A percentile compares a stretch with the other conserved stretches of the same genome.
Evolutionary conservation across 75 land plant species (phyloP).

Genomic region (Chamaecyparis obtusa): DNA sequence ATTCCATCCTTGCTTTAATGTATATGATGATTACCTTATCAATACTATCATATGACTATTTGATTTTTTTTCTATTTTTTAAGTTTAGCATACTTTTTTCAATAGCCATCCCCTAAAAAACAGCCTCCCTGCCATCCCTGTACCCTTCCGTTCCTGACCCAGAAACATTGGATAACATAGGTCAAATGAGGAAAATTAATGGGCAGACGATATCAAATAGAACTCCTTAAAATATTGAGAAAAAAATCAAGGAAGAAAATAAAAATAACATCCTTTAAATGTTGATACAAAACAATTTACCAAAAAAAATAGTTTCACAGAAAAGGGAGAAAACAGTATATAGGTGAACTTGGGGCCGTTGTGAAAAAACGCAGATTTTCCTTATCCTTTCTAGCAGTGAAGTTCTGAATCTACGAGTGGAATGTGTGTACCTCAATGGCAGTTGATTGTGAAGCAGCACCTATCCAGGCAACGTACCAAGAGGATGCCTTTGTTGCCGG

Average conservation of each 20-base stretch:
- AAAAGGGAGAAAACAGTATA: background rate
- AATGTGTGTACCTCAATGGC: constrained; percentile 67
- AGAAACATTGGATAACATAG: too few species aligned
- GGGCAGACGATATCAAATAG: background rate
- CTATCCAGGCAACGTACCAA: constrained; percentile 91
- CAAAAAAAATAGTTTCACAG: background rate
- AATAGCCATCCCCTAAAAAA: too few species aligned
- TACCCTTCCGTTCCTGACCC: too few species aligned
- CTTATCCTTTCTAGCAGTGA: background rate
- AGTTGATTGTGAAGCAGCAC: constrained; percentile 70
- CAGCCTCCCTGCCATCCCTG: too few species aligned
- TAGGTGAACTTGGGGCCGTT: background rate
- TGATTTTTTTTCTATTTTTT: too few species aligned
- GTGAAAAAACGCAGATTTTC: background rate
- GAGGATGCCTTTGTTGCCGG: constrained; percentile 11
- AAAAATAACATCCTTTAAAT: too few species aligned
- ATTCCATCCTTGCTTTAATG: too few species aligned
- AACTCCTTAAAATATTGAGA: too few species aligned
- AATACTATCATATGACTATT: too few species aligned
- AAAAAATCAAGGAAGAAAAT: too few species aligned
- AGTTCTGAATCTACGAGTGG: background rate
- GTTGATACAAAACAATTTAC: background rate
- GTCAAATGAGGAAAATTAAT: background rate
- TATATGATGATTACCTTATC: too few species aligned
- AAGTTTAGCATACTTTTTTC: too few species aligned